Conservation (phyloP, 192 early-diverging fungal species). For the Backusella luteola region DNA sequence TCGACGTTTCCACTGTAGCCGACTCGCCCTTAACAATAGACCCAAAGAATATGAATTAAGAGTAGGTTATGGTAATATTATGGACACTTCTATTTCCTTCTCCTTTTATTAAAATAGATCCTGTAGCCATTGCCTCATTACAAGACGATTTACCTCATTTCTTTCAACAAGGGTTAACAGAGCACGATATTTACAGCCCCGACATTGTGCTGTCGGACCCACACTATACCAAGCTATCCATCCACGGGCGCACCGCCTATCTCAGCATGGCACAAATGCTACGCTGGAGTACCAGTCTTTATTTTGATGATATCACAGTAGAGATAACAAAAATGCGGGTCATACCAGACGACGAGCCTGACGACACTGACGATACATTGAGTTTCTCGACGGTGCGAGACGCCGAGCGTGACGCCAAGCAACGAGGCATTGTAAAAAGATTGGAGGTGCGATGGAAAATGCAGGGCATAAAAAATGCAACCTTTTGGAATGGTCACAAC, state of each 20-base stretch:
- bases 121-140: slow-evolving; percentile 46
- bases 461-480: slow-evolving; percentile 41
- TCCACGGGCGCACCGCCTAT: slow-evolving; percentile 49
- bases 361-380: neutral
- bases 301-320: slow-evolving; percentile 49
- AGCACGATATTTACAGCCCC: slow-evolving; percentile 45
- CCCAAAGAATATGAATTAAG: slow-evolving; percentile 18
- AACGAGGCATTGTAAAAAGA: slow-evolving; percentile 17
- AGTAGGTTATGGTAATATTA: slow-evolving; percentile 18
- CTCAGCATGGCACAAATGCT: slow-evolving; percentile 49
- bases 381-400: neutral
- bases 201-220: slow-evolving; percentile 53
- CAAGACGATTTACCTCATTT: slow-evolving; percentile 51
- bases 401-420: neutral
- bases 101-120: neutral
- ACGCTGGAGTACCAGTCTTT: slow-evolving; percentile 54
- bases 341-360: slow-evolving; percentile 12
- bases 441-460: slow-evolving; percentile 49
- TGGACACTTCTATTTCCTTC: neutral
- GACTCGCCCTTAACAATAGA: neutral
- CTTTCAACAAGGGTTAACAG: slow-evolving; percentile 46
- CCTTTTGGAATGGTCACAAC: slow-evolving; percentile 11
- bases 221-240: slow-evolving; percentile 48
- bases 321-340: slow-evolving; percentile 47
- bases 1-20: neutral